These are phyloP conservation scores for Balakata baccata DNA, from an alignment of 345 rosid species.

Conservation along the genomic window DNA sequence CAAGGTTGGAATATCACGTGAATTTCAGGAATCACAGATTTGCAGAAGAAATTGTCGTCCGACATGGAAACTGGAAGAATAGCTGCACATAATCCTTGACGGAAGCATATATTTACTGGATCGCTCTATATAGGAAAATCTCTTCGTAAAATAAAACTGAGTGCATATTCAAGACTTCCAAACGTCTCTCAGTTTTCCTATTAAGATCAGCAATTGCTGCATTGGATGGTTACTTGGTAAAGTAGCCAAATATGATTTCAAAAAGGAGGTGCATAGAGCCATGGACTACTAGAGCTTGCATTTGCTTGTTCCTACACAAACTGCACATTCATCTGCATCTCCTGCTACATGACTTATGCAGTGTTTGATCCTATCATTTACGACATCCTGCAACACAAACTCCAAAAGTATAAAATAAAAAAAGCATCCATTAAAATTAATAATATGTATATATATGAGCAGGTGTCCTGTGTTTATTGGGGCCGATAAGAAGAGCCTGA, in stretches of 20 bases:
- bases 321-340: constrained; percentile 66
- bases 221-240: neutral
- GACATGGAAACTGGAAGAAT: neutral
- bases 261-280: constrained; percentile 1
- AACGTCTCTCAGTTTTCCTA: neutral
- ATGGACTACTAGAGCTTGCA: constrained; percentile 61
- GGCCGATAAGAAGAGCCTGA: neutral
- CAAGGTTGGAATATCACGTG: neutral
- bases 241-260: neutral
- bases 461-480: neutral
- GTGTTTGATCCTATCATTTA: constrained; percentile 74
- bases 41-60: neutral
- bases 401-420: neutral
- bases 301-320: constrained; percentile 75
- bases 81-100: neutral
- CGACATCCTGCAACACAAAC: constrained; percentile 51
- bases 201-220: neutral
- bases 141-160: neutral
- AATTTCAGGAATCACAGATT: neutral
- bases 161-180: neutral
- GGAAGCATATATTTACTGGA: neutral
- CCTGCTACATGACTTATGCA: constrained; percentile 76
- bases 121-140: neutral
- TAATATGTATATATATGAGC: neutral
- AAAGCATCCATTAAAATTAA: neutral